These are phyloP conservation scores for Trypanosoma vivax DNA, from an alignment of 208 protist genomes.

Conservation along the genomic window DNA sequence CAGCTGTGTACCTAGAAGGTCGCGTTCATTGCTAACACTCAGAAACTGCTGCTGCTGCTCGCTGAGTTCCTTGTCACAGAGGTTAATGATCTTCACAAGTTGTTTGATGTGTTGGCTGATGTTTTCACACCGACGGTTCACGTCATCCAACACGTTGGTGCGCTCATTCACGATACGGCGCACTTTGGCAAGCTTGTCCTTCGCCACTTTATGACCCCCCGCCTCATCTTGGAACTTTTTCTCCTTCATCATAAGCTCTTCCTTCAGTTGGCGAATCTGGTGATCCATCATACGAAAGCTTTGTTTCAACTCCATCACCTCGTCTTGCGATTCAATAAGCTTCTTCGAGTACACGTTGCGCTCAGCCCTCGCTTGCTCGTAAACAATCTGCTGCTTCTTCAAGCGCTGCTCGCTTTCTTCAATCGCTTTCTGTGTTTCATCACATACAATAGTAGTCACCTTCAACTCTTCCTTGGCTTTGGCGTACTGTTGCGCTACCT, in stretches of 20 bases:
- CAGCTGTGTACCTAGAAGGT: slow-evolving; percentile 94
- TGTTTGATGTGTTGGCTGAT: slow-evolving; percentile 88
- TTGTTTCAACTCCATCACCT: slow-evolving; percentile 95
- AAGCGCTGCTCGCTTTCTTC: slow-evolving; percentile 88
- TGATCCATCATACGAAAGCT: slow-evolving; percentile 98
- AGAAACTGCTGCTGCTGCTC: slow-evolving; percentile 92
- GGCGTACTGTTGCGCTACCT: slow-evolving; percentile 75
- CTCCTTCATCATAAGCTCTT: slow-evolving; percentile 93
- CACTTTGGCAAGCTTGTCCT: slow-evolving; percentile 70
- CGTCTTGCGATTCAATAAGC: slow-evolving; percentile 95
- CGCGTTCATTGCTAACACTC: slow-evolving; percentile 93
- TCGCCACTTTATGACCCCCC: slow-evolving; percentile 36
- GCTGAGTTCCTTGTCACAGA: slow-evolving; percentile 87
- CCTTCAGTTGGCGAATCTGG: slow-evolving; percentile 90
- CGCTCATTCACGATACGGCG: slow-evolving; percentile 67
- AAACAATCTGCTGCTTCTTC: slow-evolving; percentile 66
- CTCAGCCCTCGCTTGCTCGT: slow-evolving; percentile 94
- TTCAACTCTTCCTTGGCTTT: slow-evolving; percentile 91
- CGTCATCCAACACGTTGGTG: slow-evolving; percentile 43
- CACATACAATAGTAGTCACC: slow-evolving; percentile 73
- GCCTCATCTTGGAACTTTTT: slow-evolving; percentile 62
- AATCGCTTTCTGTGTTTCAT: slow-evolving; percentile 94
- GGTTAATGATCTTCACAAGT: slow-evolving; percentile 92
- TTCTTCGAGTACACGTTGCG: slow-evolving; percentile 97
- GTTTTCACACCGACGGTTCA: slow-evolving; percentile 41